Conservation (phyloP, 2,329 filamentous ascomycete genomes). For the Pseudogymnoascus sp. region DNA sequence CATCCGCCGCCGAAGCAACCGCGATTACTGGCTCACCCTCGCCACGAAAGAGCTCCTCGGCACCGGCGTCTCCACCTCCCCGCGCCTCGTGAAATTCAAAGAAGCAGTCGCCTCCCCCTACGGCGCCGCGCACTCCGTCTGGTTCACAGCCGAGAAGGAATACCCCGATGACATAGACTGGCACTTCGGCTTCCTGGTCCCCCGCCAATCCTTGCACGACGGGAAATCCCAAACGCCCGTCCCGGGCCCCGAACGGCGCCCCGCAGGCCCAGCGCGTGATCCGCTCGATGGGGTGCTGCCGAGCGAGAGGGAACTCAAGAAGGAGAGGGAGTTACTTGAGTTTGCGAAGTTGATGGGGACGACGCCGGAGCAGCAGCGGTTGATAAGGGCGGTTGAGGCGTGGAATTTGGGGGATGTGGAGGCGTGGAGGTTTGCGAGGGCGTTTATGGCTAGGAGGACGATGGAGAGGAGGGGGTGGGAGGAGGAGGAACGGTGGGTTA, state of each 20-base stretch:
- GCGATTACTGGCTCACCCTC: conserved; percentile 70
- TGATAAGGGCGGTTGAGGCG: conserved; percentile 51
- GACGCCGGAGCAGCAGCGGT: conserved; percentile 35
- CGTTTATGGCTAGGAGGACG: conserved; percentile 54
- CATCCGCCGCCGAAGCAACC: conserved; percentile 59
- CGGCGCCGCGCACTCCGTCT: conserved; percentile 59
- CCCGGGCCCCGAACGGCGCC: conserved; percentile 48
- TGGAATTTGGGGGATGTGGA: conserved; percentile 69
- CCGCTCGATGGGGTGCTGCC: conserved; percentile 42
- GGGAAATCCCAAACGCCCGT: conserved; percentile 50
- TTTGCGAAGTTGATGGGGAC: conserved; percentile 42
- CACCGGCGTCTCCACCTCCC: conserved; percentile 51
- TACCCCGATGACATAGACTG: conserved; percentile 66
- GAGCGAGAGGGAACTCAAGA: conserved; percentile 42
- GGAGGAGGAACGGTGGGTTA: conserved; percentile 58
- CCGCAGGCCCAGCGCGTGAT: conserved; percentile 41
- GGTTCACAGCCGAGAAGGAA: conserved; percentile 66
- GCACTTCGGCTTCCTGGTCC: conserved; percentile 80
- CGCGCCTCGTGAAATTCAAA: conserved; percentile 69
- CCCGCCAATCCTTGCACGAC: conserved; percentile 45
- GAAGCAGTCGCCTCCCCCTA: conserved; percentile 66
- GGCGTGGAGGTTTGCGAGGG: conserved; percentile 66
- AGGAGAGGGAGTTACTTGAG: conserved; percentile 48
- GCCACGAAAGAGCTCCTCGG: conserved; percentile 64
- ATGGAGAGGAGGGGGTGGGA: conserved; percentile 63